A percentile compares a stretch with the other conserved stretches of the same genome.
phyloP scores from a whole-genome alignment of 2,329 filamentous ascomycete genomes.

The Colletotrichum spinosum region DNA sequence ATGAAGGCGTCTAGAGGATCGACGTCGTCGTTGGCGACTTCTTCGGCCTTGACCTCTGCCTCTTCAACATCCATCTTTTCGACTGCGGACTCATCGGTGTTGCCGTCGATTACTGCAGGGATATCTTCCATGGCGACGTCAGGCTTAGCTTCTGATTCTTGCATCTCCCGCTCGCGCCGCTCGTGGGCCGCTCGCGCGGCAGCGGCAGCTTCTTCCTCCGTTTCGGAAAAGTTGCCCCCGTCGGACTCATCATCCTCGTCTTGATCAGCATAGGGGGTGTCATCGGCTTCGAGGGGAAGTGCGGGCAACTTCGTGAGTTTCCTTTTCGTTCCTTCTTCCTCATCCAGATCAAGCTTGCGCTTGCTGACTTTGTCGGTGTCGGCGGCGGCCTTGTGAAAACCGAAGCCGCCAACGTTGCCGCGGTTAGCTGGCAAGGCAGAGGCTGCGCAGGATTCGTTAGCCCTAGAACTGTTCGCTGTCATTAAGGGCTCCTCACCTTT shows the following conservation, averaged over 20 bases:
- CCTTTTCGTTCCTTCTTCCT: conserved; percentile 87
- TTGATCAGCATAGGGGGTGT: conserved; percentile 70
- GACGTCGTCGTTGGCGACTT: conserved; percentile 60
- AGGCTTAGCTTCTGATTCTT: conserved; percentile 56
- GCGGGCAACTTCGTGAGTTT: conserved; percentile 93
- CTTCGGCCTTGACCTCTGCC: conserved; percentile 42
- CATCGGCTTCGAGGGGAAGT: conserved; percentile 74
- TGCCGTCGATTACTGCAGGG: conserved; percentile 40
- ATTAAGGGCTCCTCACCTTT: conserved; percentile 48
- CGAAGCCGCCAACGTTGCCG: conserved; percentile 85
- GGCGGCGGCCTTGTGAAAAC: conserved; percentile 75
- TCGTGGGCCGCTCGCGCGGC: conserved; percentile 88
- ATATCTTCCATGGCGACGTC: conserved; percentile 33
- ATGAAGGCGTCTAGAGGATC: conserved; percentile 99
- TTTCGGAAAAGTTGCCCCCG: conserved; percentile 80
- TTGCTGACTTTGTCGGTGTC: conserved; percentile 78
- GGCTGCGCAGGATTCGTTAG: conserved; percentile 48
- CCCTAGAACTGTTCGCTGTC: conserved; percentile 1
- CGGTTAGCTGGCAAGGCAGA: conserved; percentile 74
- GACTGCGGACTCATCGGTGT: conserved; percentile 40
- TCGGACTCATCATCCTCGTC: conserved; percentile 80
- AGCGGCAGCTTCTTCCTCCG: conserved; percentile 88
- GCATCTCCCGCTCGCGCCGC: conserved; percentile 77
- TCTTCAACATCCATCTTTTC: conserved; percentile 69
- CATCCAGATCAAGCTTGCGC: conserved; percentile 84